Base-by-base conservation (phyloP, 1,139 yeast species). In the Blastobotrys illinoisensis region DNA sequence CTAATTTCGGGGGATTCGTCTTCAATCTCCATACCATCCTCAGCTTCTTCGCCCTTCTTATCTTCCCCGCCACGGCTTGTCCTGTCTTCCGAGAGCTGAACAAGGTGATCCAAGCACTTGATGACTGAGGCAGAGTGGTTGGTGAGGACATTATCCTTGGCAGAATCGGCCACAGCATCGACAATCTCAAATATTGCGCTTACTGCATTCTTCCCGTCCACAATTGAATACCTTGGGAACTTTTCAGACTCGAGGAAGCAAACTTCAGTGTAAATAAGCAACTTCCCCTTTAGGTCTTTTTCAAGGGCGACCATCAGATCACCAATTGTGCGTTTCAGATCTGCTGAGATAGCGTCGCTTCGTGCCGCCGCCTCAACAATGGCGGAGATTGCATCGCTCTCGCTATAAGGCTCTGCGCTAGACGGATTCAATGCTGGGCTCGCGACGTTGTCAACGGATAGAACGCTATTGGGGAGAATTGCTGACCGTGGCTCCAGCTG, bases 171-270 rank as follows among this genome's bases (percentile, higher is more conserved):
- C 18, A 67, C 55, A 1, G 70, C 69, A 51, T 67, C 71, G 5
- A 67, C 60, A 20, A 68, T 56, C 51, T 68, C 69, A 36, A 60
- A 55, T 20, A 68, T 47, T 9, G 58, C 58, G 13, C 55, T 55
- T 11, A 59, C 58, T 16, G 62, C 56, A 32, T 61, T 60, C 3
- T 54, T 52, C 1, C 54, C 59, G 2, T 57, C 54, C 11, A 63
- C 58, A 19, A 66, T 56, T 1, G 55, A 44, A 3, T 74, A 70
- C n/a, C 60, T 55, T 1, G 81, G 80, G 60, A 82, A 80, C n/a
- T 67, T 68, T 4, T 78, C 70, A 2, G 79, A 74, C 14, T 74
- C 70, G 49, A 83, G 64, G 54, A 82, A 76, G 1, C 68, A 56
- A 11, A 70, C 67, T 45, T 81, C 78, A 55, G 81, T 70, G 36